Evolutionary conservation across 208 protist species (phyloP).

Genomic region (Herpetomonas tarakana): DNA sequence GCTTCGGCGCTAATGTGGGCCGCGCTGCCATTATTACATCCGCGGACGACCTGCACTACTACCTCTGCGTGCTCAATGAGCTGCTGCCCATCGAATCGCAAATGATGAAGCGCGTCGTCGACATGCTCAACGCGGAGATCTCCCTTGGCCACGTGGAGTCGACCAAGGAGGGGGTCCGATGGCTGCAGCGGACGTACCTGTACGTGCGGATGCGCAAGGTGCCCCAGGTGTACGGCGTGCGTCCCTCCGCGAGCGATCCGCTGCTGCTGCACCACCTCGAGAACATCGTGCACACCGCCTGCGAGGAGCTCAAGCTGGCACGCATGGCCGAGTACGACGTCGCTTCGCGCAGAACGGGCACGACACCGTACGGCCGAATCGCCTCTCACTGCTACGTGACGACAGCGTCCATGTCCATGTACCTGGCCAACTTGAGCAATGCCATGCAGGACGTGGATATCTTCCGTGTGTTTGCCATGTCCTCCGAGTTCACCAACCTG

Average conservation of each 20-base stretch:
- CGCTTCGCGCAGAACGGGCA: slow-evolving; percentile 78
- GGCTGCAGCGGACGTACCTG: slow-evolving; percentile 98
- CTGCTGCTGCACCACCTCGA: slow-evolving; percentile 79
- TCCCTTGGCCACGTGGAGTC: slow-evolving; percentile 95
- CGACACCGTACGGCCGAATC: slow-evolving; percentile 97
- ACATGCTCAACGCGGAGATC: slow-evolving; percentile 99
- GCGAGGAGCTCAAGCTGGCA: slow-evolving; percentile 83
- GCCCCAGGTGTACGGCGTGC: slow-evolving; percentile 94
- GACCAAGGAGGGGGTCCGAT: slow-evolving; percentile 94
- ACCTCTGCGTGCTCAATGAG: slow-evolving; percentile 98
- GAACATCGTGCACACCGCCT: slow-evolving; percentile 96
- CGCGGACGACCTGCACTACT: slow-evolving; percentile 97
- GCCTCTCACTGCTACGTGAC: slow-evolving; percentile 99
- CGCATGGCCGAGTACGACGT: slow-evolving; percentile 95
- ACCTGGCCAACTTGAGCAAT: slow-evolving; percentile 94
- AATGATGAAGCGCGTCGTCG: slow-evolving; percentile 93
- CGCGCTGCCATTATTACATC: slow-evolving; percentile 97
- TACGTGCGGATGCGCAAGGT: slow-evolving; percentile 97
- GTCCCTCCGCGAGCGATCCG: slow-evolving; percentile 81
- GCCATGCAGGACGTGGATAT: slow-evolving; percentile 97
- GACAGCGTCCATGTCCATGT: slow-evolving; percentile 93
- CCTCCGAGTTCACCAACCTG: slow-evolving; percentile 98
- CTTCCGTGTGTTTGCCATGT: slow-evolving; percentile 95
- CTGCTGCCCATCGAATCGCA: slow-evolving; percentile 99
- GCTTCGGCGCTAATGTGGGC: slow-evolving; percentile 91